Conservation (phyloP, 306 rosid species). For the Sesbania bispinosa region DNA sequence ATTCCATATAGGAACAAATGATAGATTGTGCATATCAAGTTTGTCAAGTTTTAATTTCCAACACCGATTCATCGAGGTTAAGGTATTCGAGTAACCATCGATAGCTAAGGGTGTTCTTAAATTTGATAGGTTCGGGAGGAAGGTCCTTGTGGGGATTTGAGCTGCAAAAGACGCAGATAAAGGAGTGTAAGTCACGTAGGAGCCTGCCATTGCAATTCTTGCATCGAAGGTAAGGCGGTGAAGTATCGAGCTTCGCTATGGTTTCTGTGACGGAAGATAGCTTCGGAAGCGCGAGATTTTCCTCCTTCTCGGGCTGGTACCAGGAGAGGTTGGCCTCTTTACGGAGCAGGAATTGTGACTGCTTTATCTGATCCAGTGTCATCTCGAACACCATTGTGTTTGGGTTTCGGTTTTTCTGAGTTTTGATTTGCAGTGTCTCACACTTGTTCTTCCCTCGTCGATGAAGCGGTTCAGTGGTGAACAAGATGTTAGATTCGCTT, state of each 20-base stretch:
- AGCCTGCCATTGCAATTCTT: slow-evolving; percentile 70
- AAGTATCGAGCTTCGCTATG: slow-evolving; percentile 66
- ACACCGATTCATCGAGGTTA: slow-evolving; percentile 80
- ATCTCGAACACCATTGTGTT: slow-evolving; percentile 68
- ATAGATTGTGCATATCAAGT: too few relatives aligned
- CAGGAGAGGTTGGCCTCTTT: slow-evolving; percentile 60
- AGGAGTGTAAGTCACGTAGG: slow-evolving; percentile 61
- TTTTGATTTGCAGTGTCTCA: not conserved
- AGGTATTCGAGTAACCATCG: slow-evolving; percentile 77
- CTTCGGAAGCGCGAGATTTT: slow-evolving; percentile 46
- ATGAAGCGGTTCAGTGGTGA: not conserved
- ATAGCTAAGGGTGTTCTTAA: slow-evolving; percentile 59
- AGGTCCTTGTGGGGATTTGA: slow-evolving; percentile 47
- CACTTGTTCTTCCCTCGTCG: not conserved
- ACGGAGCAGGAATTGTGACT: slow-evolving; percentile 63
- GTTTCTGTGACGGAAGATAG: slow-evolving; percentile 63
- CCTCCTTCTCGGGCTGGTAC: slow-evolving; percentile 52
- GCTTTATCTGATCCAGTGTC: slow-evolving; percentile 62
- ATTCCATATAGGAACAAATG: too few relatives aligned
- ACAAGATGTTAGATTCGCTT: not conserved
- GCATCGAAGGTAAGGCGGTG: slow-evolving; percentile 79
- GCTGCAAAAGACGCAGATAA: slow-evolving; percentile 75
- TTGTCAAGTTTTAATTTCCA: too few relatives aligned
- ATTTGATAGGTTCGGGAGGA: slow-evolving; percentile 76
- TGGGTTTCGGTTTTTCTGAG: slow-evolving; percentile 24